Conservation (phyloP, 768 basidiomycete species). For the Suillus subalutaceus region DNA sequence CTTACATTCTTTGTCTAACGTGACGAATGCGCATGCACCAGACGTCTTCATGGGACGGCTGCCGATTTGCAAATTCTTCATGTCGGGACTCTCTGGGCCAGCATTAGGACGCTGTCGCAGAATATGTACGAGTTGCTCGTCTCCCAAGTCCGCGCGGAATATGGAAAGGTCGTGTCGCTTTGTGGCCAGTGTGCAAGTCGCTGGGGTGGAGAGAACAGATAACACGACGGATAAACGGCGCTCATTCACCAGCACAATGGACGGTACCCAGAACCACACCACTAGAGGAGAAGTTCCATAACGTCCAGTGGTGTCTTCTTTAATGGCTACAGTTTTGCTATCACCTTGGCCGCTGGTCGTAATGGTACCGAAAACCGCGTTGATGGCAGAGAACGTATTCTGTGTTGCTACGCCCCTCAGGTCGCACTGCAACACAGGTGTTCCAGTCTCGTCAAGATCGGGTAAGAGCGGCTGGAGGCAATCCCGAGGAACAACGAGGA, state of each 20-base stretch:
- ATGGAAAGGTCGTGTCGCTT: not conserved
- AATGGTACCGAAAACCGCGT: conserved; percentile 25
- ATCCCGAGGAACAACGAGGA: conserved; percentile 35
- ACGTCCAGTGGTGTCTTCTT: conserved; percentile 21
- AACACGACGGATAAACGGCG: conserved; percentile 20
- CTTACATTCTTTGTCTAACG: conserved; percentile 19
- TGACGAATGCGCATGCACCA: not conserved
- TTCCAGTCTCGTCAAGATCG: conserved; percentile 23
- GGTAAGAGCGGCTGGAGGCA: conserved; percentile 25
- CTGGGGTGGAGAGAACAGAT: conserved; percentile 17
- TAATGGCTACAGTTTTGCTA: conserved; percentile 16
- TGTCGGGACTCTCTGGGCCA: conserved; percentile 13
- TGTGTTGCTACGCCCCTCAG: conserved; percentile 14
- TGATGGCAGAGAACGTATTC: conserved; percentile 23
- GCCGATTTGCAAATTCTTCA: conserved; percentile 20
- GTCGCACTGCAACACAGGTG: conserved; percentile 26
- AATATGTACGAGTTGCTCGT: not conserved
- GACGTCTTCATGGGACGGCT: not conserved
- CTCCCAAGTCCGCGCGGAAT: not conserved
- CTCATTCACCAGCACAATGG: conserved; percentile 18
- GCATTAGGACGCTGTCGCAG: conserved; percentile 17
- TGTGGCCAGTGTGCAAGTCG: conserved; percentile 13
- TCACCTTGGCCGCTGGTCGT: conserved; percentile 22
- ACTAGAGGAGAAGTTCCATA: conserved; percentile 21
- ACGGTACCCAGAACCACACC: conserved; percentile 23